Evolutionary conservation across 148 eudicot genomes (phyloP).

Genomic region (Amaranthus palmeri): DNA sequence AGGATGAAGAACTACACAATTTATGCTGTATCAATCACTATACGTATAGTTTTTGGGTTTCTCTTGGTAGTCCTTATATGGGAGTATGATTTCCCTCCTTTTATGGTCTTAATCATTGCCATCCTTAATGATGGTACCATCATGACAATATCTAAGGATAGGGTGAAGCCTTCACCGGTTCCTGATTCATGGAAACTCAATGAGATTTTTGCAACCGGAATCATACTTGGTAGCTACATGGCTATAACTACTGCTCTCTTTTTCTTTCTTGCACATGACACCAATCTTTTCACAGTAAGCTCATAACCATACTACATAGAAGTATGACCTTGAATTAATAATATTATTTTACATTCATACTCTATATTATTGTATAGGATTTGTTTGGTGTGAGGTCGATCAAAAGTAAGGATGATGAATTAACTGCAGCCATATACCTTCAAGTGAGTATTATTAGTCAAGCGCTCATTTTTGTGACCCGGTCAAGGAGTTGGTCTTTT

Average conservation of each 20-base stretch:
- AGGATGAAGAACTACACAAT: slow-evolving; percentile 97
- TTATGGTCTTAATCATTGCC: slow-evolving; percentile 82
- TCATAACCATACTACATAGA: not conserved
- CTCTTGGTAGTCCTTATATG: slow-evolving; percentile 69
- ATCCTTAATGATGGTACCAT: slow-evolving; percentile 85
- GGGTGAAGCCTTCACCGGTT: slow-evolving; percentile 83
- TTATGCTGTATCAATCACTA: slow-evolving; percentile 85
- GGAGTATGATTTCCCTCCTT: slow-evolving; percentile 82
- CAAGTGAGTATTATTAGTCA: slow-evolving; percentile 96
- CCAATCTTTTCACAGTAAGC: slow-evolving; percentile 60
- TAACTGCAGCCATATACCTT: slow-evolving; percentile 78
- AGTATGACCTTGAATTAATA: too few relatives aligned
- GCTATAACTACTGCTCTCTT: slow-evolving; percentile 61
- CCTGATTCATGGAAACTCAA: slow-evolving; percentile 92
- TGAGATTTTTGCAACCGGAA: slow-evolving; percentile 75
- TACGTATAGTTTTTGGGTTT: slow-evolving; percentile 82
- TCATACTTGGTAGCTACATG: slow-evolving; percentile 69
- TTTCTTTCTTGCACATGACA: slow-evolving; percentile 64
- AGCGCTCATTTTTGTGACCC: slow-evolving; percentile 86
- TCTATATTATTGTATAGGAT: slow-evolving; percentile 22
- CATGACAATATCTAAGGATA: slow-evolving; percentile 89
- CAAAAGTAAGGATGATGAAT: slow-evolving; percentile 34
- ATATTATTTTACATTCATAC: too few relatives aligned
- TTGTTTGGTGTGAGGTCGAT: slow-evolving; percentile 52
- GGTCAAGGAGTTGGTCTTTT: slow-evolving; percentile 84